A percentile compares a stretch with the other conserved stretches of the same genome.
Evolutionary conservation across 768 basidiomycete genomes (phyloP).

Genomic region (Lactarius psammicola): DNA sequence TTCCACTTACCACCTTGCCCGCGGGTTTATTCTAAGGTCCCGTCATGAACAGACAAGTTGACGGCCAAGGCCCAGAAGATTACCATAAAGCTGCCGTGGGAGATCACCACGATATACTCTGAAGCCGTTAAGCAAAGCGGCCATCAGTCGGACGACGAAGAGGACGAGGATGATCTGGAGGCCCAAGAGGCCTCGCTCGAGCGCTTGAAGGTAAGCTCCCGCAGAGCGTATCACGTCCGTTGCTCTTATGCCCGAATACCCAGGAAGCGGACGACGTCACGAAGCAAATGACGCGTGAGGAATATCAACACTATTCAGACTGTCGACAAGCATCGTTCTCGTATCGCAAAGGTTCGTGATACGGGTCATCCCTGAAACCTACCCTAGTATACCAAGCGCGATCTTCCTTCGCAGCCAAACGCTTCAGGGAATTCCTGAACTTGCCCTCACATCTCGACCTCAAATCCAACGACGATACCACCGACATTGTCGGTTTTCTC

Average conservation of each 20-base stretch:
- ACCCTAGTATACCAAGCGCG: neutral
- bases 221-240: neutral
- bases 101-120: conserved; percentile 86
- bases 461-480: conserved; percentile 89
- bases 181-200: conserved; percentile 93
- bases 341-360: conserved; percentile 80
- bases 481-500: conserved; percentile 96
- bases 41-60: conserved; percentile 57
- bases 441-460: conserved; percentile 83
- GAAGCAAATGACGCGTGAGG: conserved; percentile 92
- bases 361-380: neutral
- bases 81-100: conserved; percentile 95
- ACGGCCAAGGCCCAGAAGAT: conserved; percentile 86
- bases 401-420: conserved; percentile 62
- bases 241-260: neutral
- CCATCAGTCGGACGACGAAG: conserved; percentile 83
- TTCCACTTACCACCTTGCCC: neutral
- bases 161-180: conserved; percentile 94
- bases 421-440: conserved; percentile 93
- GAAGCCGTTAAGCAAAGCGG: conserved; percentile 58
- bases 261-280: conserved; percentile 96
- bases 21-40: conserved; percentile 8
- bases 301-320: conserved; percentile 96
- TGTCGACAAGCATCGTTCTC: conserved; percentile 97
- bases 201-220: conserved; percentile 60